phyloP scores from a whole-genome alignment of 2,329 filamentous ascomycete species.

The Keithomyces neogunnii region DNA sequence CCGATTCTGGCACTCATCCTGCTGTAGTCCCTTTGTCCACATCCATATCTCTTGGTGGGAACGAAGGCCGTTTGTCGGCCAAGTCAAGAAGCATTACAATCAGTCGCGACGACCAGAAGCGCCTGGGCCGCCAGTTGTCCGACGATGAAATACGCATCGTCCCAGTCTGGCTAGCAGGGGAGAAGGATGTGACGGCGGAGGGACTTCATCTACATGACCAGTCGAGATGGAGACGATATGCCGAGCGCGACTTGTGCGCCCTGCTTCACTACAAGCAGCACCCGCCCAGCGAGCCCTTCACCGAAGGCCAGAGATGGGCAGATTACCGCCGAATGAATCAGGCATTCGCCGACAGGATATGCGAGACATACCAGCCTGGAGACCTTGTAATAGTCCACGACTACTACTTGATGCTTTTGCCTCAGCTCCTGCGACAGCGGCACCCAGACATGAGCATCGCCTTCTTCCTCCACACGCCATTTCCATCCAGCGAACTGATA shows the following conservation, averaged over 20 bases:
- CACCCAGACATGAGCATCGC: conserved; percentile 84
- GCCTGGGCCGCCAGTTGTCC: conserved; percentile 64
- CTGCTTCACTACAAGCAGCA: conserved; percentile 94
- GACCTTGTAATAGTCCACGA: conserved; percentile 90
- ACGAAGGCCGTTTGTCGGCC: background rate
- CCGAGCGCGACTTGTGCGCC: conserved; percentile 84
- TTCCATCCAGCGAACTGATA: conserved; percentile 91
- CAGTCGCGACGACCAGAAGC: conserved; percentile 56
- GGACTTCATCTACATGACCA: conserved; percentile 67
- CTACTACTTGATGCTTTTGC: conserved; percentile 84
- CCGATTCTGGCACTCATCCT: background rate
- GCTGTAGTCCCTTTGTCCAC: background rate
- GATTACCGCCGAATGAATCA: conserved; percentile 90
- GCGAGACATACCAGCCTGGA: conserved; percentile 80
- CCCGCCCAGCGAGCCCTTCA: conserved; percentile 74
- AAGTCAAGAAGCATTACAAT: conserved; percentile 19
- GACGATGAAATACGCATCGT: conserved; percentile 68
- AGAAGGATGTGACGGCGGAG: conserved; percentile 45
- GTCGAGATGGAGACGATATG: conserved; percentile 76
- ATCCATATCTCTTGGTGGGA: conserved; percentile 1
- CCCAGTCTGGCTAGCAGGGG: conserved; percentile 82
- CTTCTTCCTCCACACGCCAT: conserved; percentile 88
- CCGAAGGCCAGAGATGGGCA: conserved; percentile 75
- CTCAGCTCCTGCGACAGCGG: conserved; percentile 75
- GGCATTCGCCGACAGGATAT: conserved; percentile 79